Base-by-base conservation (phyloP, 768 basidiomycete species). In the Tremella mesenterica region DNA sequence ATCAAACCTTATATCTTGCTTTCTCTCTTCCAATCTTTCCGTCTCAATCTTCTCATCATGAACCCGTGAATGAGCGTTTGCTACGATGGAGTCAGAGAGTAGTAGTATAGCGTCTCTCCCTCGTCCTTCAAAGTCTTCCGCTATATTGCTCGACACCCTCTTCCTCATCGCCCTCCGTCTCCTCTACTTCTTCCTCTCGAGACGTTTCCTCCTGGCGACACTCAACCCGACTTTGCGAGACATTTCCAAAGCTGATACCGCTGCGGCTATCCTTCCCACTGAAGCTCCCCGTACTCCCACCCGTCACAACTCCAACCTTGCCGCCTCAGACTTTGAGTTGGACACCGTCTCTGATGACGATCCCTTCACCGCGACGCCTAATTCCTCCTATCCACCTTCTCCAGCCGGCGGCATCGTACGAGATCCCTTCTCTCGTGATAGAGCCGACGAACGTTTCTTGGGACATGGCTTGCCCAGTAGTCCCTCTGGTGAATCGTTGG, bases 181-280 rank as follows among this genome's bases (percentile, higher is more conserved):
- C 8, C 56, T 59, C 12, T 69, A 62, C 50, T 69, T 64, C 52
- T 50, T 67, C 43, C 50, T 71, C 16, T 65, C 67, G 7, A 53
- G 67, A 4, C 50, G 58, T 28, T 71, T 73, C 58, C 64, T 73
- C 4, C 50, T 56, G 13, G 54, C 59, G 14, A 61, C 69, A 0
- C 51, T 73, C 25, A 64, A 58, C 28, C 71, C 69, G 0, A 67
- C 69, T 2, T 46, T 72, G 2, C 59, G 64, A 18, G 60, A 67
- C 14, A 58, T 72, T 21, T 70, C 68, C 6, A 58, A 61, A 23
- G 51, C 59, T 1, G 62, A 65, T 29, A 18, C 38, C 38, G 38
- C n/a, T 4, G n/a, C 38, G 38, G 38, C n/a, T 8, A 41, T 23
- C 38, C 38, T 41, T 8, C 38, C 38, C 5, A 41, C 38, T 23